Conservation (phyloP, 257 asterid species). For the Solanum tarapatanum region DNA sequence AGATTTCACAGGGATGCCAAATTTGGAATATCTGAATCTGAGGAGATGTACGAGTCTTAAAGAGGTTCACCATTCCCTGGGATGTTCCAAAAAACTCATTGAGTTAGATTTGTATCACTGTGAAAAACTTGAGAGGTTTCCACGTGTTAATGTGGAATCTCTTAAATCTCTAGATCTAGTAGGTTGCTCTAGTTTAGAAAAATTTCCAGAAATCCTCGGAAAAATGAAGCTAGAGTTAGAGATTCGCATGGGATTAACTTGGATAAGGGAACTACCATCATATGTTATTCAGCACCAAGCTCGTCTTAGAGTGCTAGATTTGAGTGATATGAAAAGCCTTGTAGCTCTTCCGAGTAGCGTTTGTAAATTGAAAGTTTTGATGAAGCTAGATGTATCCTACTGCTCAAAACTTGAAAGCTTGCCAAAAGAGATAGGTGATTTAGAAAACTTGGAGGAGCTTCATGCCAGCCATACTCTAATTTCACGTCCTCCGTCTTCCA, state of each 20-base stretch:
- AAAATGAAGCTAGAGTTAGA: neutral
- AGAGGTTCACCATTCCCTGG: neutral
- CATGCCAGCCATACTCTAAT: neutral
- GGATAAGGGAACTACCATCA: neutral
- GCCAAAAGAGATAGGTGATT: neutral
- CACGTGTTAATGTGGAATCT: neutral
- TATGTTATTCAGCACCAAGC: neutral
- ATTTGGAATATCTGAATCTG: neutral
- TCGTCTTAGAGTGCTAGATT: neutral
- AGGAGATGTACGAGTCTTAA: neutral
- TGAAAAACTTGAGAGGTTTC: neutral
- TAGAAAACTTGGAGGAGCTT: neutral
- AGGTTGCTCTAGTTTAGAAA: neutral
- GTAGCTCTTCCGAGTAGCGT: neutral
- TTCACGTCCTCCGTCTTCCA: neutral
- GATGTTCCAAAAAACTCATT: too few species aligned
- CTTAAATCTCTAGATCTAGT: neutral
- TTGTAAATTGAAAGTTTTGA: neutral
- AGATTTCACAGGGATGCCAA: neutral
- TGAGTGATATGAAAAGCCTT: neutral
- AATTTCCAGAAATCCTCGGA: neutral
- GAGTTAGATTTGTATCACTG: neutral
- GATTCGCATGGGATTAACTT: neutral
- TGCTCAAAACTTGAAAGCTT: neutral
- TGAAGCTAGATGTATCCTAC: neutral